Conservation (phyloP, 805 yeast genomes). For the Yamadazyma takamatsuzukensis region DNA sequence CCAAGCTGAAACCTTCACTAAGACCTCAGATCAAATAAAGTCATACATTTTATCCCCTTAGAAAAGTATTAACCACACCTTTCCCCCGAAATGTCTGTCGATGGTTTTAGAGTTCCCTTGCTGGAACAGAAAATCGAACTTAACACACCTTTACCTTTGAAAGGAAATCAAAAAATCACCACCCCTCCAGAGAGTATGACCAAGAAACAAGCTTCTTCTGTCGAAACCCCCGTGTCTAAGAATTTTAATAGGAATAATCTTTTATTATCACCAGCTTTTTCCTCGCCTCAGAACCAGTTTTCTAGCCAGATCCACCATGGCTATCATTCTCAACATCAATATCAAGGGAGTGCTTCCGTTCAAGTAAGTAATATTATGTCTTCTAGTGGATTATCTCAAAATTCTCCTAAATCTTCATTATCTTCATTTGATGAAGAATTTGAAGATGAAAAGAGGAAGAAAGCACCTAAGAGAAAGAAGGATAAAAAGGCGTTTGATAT, state of each 20-base stretch:
- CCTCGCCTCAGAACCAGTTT: constrained; percentile 42
- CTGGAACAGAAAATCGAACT: constrained; percentile 13
- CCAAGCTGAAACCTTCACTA: too few relatives aligned
- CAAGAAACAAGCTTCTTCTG: background rate
- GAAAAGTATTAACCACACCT: too few relatives aligned
- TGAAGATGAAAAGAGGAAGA: constrained; percentile 8
- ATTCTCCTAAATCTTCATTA: too few relatives aligned
- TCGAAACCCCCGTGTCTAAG: constrained; percentile 11
- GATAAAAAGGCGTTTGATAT: constrained; percentile 41
- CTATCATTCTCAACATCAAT: background rate
- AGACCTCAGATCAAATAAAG: too few relatives aligned
- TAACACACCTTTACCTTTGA: constrained; percentile 11
- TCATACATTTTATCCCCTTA: too few relatives aligned
- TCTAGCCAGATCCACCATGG: background rate
- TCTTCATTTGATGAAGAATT: constrained; percentile 9
- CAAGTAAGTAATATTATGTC: background rate
- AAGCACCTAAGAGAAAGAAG: constrained; percentile 27
- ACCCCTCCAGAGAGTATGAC: constrained; percentile 29
- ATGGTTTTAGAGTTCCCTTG: constrained; percentile 13
- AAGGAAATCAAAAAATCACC: constrained; percentile 21
- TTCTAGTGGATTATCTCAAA: background rate
- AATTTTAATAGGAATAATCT: constrained; percentile 14
- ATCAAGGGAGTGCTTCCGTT: constrained; percentile 1
- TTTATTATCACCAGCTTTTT: constrained; percentile 39
- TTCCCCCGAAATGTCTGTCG: constrained; percentile 7